Conservation (phyloP, 208 protist species). For the Wallacemonas rigidus region DNA sequence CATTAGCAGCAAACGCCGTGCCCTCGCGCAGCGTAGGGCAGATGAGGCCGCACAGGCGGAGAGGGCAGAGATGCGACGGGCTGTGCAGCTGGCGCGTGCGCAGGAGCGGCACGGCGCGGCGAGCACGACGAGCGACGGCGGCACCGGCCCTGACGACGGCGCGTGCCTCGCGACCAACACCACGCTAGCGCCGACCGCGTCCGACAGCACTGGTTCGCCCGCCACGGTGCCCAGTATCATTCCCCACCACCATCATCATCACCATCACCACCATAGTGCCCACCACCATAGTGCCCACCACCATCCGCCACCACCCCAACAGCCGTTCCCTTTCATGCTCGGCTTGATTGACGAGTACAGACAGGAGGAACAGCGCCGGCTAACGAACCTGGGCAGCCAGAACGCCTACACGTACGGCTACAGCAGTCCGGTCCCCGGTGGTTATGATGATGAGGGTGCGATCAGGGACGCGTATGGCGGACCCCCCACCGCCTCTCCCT, state of each 20-base stretch:
- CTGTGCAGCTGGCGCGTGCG: slow-evolving; percentile 2
- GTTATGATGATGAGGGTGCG: too few relatives aligned
- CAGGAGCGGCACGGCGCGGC: slow-evolving; percentile 1
- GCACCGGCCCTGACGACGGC: neutral
- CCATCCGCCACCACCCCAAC: too few relatives aligned
- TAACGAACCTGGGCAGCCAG: neutral
- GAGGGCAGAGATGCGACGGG: slow-evolving; percentile 4
- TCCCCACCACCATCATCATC: neutral
- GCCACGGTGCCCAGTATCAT: neutral
- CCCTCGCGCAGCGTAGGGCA: neutral
- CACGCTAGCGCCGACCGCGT: neutral
- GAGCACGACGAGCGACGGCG: neutral
- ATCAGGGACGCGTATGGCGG: too few relatives aligned
- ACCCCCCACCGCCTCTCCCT: too few relatives aligned
- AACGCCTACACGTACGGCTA: too few relatives aligned
- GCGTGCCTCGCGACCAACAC: neutral
- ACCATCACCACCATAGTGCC: neutral
- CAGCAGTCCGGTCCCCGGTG: too few relatives aligned
- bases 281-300: neutral
- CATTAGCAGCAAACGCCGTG: slow-evolving; percentile 8
- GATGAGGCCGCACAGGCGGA: slow-evolving; percentile 13
- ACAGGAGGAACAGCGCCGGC: neutral
- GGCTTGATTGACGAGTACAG: slow-evolving; percentile 5
- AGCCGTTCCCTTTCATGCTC: neutral
- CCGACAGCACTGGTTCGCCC: neutral